Base-by-base conservation (phyloP, 2,329 filamentous ascomycete species). In the Pyrenochaeta sp. region DNA sequence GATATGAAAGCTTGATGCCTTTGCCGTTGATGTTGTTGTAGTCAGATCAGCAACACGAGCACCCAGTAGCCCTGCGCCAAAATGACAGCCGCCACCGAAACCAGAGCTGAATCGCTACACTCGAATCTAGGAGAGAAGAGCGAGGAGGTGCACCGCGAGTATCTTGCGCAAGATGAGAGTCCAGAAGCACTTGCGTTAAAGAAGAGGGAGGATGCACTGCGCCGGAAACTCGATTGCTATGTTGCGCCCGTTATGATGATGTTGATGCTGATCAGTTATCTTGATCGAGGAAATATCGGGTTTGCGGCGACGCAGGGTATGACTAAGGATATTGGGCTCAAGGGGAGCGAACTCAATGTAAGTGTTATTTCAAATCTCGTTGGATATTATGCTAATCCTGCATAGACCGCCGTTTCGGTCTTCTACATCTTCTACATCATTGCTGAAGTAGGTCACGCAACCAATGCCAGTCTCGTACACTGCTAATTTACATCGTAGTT, bases 341-440 rank as follows among this genome's bases (percentile, higher is more conserved):
- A 63, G 24, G 58, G 60, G 0, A 55, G 48, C 15, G 42, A 68
- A 24, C 28, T 68, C 20, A 67, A 69, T 35, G 63, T 63, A 44
- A 43, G 51, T 29, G 10, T 8, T 24, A 15, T 23, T 40, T 6
- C 43, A 11, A 32, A 11, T 17, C 3, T n/a, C n/a, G n/a, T n/a
- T n/a, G n/a, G n/a, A n/a, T n/a, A n/a, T n/a, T n/a, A n/a, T n/a
- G n/a, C n/a, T n/a, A 19, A 23, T 28, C 11, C 31, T 34, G 1
- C 6, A 9, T 22, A 66, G 63, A 67, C 65, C 28, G 58, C 67
- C 1, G 63, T 69, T 0, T 69, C 65, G 1, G 62, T 69, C 0
- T 69, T 69, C 24, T 69, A 69, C 48, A 67, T 68, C 32, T 66
- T 68, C 36, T 68, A 69, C 31, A 68, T 69, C 29, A 48, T 68